These are phyloP conservation scores for Blastomyces emzantsi DNA, from an alignment of 2,329 filamentous ascomycete species.

Conservation along the genomic window DNA sequence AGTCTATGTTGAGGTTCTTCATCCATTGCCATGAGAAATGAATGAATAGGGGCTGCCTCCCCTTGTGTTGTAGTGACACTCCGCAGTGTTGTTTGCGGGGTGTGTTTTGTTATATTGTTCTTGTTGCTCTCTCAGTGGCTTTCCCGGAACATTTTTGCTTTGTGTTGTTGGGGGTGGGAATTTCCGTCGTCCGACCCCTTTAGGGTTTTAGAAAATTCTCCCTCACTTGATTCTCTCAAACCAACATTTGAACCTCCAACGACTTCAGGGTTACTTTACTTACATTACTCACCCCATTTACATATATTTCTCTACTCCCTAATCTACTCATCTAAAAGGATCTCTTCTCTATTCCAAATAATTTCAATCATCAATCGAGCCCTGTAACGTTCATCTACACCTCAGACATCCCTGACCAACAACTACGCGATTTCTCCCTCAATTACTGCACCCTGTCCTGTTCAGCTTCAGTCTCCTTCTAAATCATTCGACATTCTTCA, in stretches of 20 bases:
- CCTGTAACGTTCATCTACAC: neutral
- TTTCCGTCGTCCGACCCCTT: neutral
- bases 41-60: neutral
- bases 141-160: neutral
- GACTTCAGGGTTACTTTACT: neutral
- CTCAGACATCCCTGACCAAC: neutral
- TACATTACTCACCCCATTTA: neutral
- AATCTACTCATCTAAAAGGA: too few relatives aligned
- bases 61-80: neutral
- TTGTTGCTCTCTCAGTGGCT: neutral
- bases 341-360: neutral
- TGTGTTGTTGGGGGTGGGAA: neutral
- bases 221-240: neutral
- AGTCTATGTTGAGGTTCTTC: neutral
- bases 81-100: neutral
- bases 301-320: neutral
- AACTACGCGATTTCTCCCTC: neutral
- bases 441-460: neutral
- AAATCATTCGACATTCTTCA: neutral
- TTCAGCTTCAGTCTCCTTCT: neutral
- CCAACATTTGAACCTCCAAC: neutral
- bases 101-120: neutral
- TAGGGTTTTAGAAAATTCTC: neutral
- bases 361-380: neutral
- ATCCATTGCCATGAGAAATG: neutral